Base-by-base conservation (phyloP, 2,329 filamentous ascomycete genomes). In the Pleurostoma richardsiae region DNA sequence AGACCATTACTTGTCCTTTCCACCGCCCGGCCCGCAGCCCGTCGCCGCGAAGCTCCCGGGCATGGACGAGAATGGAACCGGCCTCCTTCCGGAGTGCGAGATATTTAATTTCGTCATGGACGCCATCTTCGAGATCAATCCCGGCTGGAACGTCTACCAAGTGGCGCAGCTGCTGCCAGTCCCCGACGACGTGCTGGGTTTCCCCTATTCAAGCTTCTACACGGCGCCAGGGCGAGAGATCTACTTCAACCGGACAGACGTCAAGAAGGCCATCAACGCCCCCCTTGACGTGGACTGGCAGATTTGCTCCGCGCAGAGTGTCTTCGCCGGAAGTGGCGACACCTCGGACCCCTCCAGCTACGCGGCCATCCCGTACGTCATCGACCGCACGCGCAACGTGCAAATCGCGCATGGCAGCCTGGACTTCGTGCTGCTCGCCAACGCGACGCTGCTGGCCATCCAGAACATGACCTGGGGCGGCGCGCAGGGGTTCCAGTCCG, bases 391-490 rank as follows among this genome's bases (percentile, higher is more conserved):
- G 3, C 76, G 83, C 41, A 81, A 82, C 49, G 85, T 86, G 4
- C 72, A 91, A 51, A 81, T 91, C 56, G 83, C 74, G 1, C 85
- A 90, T 57, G 88, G 85, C 4, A 67, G 76, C 44, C 72, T 84
- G n/a, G 86, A 89, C 65, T 86, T 75, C 59, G 74, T 86, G 47
- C 71, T 87, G 10, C 69, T 83, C 30, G 69, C 73, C 55, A 84
- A 85, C 59, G 85, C 84, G 10, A 84, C 84, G 0, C 68, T 90
- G 3, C 69, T 87, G 6, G 76, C 76, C 2, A 82, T 89, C 50
- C 85, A 90, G 59, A 89, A 89, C 66, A 87, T 89, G 80, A 89
- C 84, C 0, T 90, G 82, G 80, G 78, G 79, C 46, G 85, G 85
- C 2, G 60, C 71, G 19, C 79, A 86, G 48, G 86, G 86, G 0